Evolutionary conservation across 305 asterid species (phyloP).

Genomic region (Plantago coronopus): DNA sequence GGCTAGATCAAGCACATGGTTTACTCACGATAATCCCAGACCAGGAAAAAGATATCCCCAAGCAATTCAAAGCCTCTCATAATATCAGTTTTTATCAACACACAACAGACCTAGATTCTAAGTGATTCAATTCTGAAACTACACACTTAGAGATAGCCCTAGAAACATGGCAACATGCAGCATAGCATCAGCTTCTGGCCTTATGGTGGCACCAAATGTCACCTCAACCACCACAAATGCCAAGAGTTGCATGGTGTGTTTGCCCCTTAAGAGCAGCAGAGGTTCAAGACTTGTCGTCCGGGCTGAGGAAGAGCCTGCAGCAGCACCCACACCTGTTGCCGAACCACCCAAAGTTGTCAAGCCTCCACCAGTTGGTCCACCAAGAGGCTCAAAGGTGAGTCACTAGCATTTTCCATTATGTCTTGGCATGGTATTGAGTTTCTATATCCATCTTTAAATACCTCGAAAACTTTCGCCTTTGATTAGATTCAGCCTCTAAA

Average conservation of each 20-base stretch:
- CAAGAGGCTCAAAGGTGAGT: slow-evolving; percentile 71
- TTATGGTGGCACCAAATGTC: slow-evolving; percentile 53
- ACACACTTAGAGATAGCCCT: not conserved
- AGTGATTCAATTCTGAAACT: not conserved
- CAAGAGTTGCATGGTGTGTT: slow-evolving; percentile 32
- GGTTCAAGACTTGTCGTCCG: slow-evolving; percentile 50
- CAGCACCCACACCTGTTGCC: not conserved
- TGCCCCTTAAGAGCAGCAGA: slow-evolving; percentile 36
- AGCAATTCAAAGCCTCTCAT: not conserved
- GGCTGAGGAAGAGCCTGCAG: slow-evolving; percentile 52
- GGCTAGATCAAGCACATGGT: slow-evolving; percentile 29
- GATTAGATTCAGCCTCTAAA: too few species aligned
- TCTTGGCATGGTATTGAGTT: too few species aligned
- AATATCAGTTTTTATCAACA: not conserved
- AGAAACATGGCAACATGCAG: slow-evolving; percentile 50
- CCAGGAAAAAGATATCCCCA: slow-evolving; percentile 32
- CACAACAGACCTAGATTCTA: not conserved
- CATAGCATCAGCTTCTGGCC: slow-evolving; percentile 70
- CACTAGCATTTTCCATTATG: not conserved
- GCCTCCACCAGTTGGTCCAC: slow-evolving; percentile 80
- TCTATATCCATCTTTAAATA: too few species aligned
- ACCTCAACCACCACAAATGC: slow-evolving; percentile 30
- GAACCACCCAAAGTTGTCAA: slow-evolving; percentile 36
- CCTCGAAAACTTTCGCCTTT: too few species aligned
- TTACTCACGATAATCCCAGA: slow-evolving; percentile 21